These are phyloP conservation scores for Solanum clarkiae DNA, from an alignment of 257 asterid genomes.

Conservation along the genomic window DNA sequence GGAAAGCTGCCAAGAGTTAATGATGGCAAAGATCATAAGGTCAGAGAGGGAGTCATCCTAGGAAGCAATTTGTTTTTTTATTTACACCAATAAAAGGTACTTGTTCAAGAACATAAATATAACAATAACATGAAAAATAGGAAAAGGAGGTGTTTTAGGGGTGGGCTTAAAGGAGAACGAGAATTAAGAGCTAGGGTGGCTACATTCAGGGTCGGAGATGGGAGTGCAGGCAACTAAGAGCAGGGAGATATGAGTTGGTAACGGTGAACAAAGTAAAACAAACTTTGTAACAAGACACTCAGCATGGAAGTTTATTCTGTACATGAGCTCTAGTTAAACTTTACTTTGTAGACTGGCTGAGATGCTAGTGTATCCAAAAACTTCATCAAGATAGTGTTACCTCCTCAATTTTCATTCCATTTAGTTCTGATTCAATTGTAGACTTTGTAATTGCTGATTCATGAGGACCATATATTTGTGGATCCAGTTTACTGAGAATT, in stretches of 20 bases:
- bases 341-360: not conserved
- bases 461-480: constrained; percentile 6
- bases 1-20: too few relatives aligned
- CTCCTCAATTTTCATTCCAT: constrained; percentile 54
- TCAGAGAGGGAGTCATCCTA: too few relatives aligned
- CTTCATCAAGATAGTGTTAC: constrained; percentile 6
- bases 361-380: not conserved
- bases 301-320: not conserved
- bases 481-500: constrained; percentile 19
- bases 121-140: not conserved
- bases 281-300: not conserved
- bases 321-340: not conserved
- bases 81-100: not conserved
- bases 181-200: not conserved
- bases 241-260: not conserved
- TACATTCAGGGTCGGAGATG: not conserved
- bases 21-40: too few relatives aligned
- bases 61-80: too few relatives aligned
- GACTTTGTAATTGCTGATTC: constrained; percentile 46
- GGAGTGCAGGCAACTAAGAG: not conserved
- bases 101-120: not conserved
- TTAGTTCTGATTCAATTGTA: constrained; percentile 43
- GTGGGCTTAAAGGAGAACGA: not conserved
- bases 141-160: not conserved
- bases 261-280: not conserved